A percentile compares a stretch with the other conserved stretches of the same genome.
Conservation (phyloP, 164 flowering plant genomes). For the Nymphaea colorata region DNA sequence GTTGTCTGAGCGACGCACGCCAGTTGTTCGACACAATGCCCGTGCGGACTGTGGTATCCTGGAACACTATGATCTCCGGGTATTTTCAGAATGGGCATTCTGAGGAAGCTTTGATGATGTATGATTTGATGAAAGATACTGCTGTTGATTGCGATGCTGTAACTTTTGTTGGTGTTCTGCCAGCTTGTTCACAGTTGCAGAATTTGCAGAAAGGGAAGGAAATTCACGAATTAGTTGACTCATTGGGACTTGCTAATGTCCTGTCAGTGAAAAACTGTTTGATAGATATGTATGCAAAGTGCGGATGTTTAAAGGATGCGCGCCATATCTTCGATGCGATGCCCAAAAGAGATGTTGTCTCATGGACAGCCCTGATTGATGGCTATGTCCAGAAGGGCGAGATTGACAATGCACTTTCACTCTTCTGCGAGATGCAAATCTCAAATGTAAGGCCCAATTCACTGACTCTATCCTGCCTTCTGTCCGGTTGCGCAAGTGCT, state of each 20-base stretch:
- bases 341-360: constrained; percentile 52
- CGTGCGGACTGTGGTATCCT: constrained; percentile 34
- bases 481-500: constrained; percentile 43
- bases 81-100: constrained; percentile 33
- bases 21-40: constrained; percentile 38
- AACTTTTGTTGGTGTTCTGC: constrained; percentile 54
- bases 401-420: constrained; percentile 26
- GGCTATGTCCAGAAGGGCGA: constrained; percentile 41
- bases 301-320: constrained; percentile 51
- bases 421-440: constrained; percentile 35
- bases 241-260: constrained; percentile 19
- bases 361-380: constrained; percentile 66
- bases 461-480: constrained; percentile 46
- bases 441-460: constrained; percentile 51
- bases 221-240: constrained; percentile 31
- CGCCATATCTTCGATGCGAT: constrained; percentile 31
- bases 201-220: constrained; percentile 29
- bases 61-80: constrained; percentile 71
- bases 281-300: constrained; percentile 67
- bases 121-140: constrained; percentile 25
- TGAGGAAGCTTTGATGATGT: constrained; percentile 35
- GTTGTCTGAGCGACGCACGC: constrained; percentile 23
- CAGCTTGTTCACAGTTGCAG: constrained; percentile 44
- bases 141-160: constrained; percentile 41
- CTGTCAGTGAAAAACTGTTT: constrained; percentile 44